phyloP scores from a whole-genome alignment of 2,329 filamentous ascomycete species.

The Aspergillus caelatus region DNA sequence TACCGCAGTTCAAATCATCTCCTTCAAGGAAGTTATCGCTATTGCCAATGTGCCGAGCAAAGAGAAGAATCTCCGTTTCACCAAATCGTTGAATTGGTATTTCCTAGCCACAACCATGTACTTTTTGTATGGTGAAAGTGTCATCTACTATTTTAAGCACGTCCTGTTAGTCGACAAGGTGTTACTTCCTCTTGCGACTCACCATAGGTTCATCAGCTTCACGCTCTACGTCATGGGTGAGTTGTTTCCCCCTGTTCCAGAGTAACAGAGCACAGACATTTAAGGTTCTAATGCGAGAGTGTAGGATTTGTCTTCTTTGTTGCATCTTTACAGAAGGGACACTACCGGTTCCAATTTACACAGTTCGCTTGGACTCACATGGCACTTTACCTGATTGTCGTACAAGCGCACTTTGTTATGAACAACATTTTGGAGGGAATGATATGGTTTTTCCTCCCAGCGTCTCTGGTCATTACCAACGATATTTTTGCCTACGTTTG shows the following conservation, averaged over 20 bases:
- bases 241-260: slow-evolving; percentile 35
- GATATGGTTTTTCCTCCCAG: slow-evolving; percentile 99
- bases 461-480: slow-evolving; percentile 93
- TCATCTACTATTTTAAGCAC: slow-evolving; percentile 99
- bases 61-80: slow-evolving; percentile 87
- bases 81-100: slow-evolving; percentile 98
- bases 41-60: slow-evolving; percentile 93
- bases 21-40: slow-evolving; percentile 98
- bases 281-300: background rate
- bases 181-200: slow-evolving; percentile 87
- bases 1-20: slow-evolving; percentile 91
- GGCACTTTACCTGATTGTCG: slow-evolving; percentile 96
- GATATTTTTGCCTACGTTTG: slow-evolving; percentile 98
- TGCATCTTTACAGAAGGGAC: slow-evolving; percentile 86
- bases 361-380: slow-evolving; percentile 99
- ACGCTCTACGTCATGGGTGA: slow-evolving; percentile 94
- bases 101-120: slow-evolving; percentile 99
- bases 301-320: slow-evolving; percentile 98
- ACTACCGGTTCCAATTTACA: slow-evolving; percentile 98
- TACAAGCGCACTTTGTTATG: slow-evolving; percentile 99
- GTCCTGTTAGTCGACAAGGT: slow-evolving; percentile 94
- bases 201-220: slow-evolving; percentile 98
- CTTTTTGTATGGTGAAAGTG: slow-evolving; percentile 96
- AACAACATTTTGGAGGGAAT: slow-evolving; percentile 99
- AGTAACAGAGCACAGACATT: background rate